phyloP scores from a whole-genome alignment of 2,329 filamentous ascomycete species.

The Xylariaceae sp. region DNA sequence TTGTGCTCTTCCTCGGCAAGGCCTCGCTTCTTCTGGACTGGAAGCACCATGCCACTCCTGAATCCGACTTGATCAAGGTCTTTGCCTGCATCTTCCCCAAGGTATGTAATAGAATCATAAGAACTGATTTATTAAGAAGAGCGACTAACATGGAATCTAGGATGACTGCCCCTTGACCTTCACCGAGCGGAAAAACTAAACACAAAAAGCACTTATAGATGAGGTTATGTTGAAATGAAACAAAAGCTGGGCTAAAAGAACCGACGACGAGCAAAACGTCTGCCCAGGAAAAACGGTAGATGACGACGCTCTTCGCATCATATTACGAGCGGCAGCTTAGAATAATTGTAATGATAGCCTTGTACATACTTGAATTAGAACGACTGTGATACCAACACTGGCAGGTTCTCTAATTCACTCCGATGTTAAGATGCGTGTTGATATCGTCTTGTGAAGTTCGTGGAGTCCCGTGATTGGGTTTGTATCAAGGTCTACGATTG shows the following conservation, averaged over 20 bases:
- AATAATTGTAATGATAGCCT: slow-evolving; percentile 23
- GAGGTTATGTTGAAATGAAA: slow-evolving; percentile 8
- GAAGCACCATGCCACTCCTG: slow-evolving; percentile 77
- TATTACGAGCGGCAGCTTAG: slow-evolving; percentile 12
- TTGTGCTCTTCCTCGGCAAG: slow-evolving; percentile 87
- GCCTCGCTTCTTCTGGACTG: slow-evolving; percentile 82
- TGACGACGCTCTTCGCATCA: neutral
- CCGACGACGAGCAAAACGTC: neutral
- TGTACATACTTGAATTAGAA: slow-evolving; percentile 21
- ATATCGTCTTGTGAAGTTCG: too few relatives aligned
- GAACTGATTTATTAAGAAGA: slow-evolving; percentile 2
- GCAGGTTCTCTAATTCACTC: neutral
- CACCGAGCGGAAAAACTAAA: slow-evolving; percentile 47
- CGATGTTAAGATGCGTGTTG: too few relatives aligned
- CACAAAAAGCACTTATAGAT: neutral
- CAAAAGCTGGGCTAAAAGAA: neutral
- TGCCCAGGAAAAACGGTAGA: neutral
- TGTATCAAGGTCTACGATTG: too few relatives aligned
- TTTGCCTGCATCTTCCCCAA: slow-evolving; percentile 97
- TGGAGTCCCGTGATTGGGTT: too few relatives aligned
- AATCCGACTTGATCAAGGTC: slow-evolving; percentile 92
- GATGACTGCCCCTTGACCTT: slow-evolving; percentile 81
- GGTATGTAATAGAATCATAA: slow-evolving; percentile 50
- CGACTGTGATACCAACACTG: slow-evolving; percentile 6
- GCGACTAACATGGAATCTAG: slow-evolving; percentile 40